Evolutionary conservation across 257 asterid genomes (phyloP).

Genomic region (Vinca minor): DNA sequence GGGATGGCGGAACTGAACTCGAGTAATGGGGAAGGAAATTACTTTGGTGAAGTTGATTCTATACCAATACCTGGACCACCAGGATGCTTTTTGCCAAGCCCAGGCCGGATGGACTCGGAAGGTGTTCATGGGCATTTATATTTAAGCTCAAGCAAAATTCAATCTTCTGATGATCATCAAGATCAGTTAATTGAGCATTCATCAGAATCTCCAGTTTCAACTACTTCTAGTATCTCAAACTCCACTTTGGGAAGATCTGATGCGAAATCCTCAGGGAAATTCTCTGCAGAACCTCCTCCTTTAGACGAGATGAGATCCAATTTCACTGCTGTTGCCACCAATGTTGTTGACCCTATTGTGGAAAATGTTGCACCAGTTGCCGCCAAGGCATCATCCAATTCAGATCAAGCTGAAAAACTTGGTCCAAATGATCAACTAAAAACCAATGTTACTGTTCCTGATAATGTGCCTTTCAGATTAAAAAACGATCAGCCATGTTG

Average conservation of each 20-base stretch:
- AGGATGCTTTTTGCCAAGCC: conserved; percentile 88
- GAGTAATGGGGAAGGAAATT: conserved; percentile 43
- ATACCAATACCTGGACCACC: conserved; percentile 95
- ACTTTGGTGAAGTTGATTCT: conserved; percentile 64
- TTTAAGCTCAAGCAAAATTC: conserved; percentile 57
- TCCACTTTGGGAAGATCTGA: conserved; percentile 43
- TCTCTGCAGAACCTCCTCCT: conserved; percentile 22
- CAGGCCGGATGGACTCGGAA: conserved; percentile 69
- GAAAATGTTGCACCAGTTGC: conserved; percentile 25
- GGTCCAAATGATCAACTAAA: conserved; percentile 25
- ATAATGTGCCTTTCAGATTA: conserved; percentile 23
- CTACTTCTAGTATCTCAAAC: conserved; percentile 43
- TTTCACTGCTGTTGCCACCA: conserved; percentile 22
- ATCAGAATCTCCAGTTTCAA: conserved; percentile 68
- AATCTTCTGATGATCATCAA: conserved; percentile 64
- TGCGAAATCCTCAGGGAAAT: conserved; percentile 31
- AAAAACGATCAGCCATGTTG: conserved; percentile 48
- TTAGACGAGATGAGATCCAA: conserved; percentile 26
- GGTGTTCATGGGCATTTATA: conserved; percentile 75
- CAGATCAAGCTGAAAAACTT: conserved; percentile 23
- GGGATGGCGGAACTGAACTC: conserved; percentile 32
- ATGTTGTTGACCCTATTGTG: conserved; percentile 19
- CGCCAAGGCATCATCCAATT: conserved; percentile 18
- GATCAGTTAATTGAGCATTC: conserved; percentile 55
- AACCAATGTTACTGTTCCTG: conserved; percentile 18